phyloP scores from a whole-genome alignment of 208 protist species.

The Leishmania guyanensis region DNA sequence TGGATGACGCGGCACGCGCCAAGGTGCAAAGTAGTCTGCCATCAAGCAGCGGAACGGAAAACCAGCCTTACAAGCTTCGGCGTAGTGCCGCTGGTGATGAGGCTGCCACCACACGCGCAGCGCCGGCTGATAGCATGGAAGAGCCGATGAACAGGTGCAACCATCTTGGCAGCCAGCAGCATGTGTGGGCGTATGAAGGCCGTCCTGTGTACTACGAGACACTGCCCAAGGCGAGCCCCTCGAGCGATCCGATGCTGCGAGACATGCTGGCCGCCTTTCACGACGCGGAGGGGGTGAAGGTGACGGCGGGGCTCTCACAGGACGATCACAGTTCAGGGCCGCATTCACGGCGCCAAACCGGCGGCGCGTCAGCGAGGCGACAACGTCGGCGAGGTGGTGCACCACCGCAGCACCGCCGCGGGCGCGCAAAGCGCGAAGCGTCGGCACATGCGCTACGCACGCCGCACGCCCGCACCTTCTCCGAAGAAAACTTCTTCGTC shows the following conservation, averaged over 20 bases:
- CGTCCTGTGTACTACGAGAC: conserved; percentile 28
- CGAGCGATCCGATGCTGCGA: conserved; percentile 28
- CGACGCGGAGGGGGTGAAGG: not conserved
- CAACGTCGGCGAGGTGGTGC: not conserved
- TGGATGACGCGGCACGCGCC: not conserved
- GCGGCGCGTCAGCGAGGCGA: not conserved
- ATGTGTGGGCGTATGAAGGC: conserved; percentile 9
- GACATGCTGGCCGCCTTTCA: conserved; percentile 24
- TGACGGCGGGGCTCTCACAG: not conserved
- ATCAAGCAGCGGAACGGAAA: not conserved
- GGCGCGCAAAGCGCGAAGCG: not conserved
- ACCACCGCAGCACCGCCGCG: not conserved
- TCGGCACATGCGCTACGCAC: not conserved
- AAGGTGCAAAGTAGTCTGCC: not conserved
- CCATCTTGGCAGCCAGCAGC: not conserved
- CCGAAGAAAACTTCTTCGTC: conserved; percentile 13
- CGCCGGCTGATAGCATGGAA: not conserved
- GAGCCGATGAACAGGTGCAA: not conserved
- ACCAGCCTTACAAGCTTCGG: not conserved
- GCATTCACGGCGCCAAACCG: not conserved
- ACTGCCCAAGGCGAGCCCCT: conserved; percentile 10
- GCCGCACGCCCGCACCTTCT: conserved; percentile 12
- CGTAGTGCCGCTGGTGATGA: not conserved
- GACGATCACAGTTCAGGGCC: not conserved
- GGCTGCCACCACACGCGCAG: not conserved